Evolutionary conservation across 108 stramenopile genomes (phyloP).

Genomic region (Cylindrotheca closterium): DNA sequence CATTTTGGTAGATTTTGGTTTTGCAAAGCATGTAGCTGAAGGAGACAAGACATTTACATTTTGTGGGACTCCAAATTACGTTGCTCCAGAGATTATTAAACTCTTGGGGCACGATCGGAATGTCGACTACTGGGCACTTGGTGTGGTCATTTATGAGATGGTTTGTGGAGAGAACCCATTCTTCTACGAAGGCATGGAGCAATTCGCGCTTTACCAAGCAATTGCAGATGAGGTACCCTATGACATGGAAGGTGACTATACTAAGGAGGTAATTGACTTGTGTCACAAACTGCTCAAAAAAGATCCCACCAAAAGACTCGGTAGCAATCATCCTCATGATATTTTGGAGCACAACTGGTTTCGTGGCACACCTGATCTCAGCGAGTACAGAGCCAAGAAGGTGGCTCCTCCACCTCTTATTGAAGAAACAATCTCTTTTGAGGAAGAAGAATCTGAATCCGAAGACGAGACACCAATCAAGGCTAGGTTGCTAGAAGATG

Average conservation of each 20-base stretch:
- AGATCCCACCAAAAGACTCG: constrained; percentile 56
- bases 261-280: constrained; percentile 34
- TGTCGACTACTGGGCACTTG: constrained; percentile 89
- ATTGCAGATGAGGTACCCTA: constrained; percentile 77
- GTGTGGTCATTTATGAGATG: constrained; percentile 89
- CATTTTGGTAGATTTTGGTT: constrained; percentile 89
- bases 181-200: constrained; percentile 74
- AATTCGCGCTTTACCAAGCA: constrained; percentile 74
- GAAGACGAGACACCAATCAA: not conserved
- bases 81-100: constrained; percentile 85
- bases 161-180: constrained; percentile 74
- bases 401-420: constrained; percentile 1
- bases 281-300: constrained; percentile 49
- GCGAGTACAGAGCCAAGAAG: constrained; percentile 15
- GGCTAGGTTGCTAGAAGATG: not conserved
- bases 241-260: constrained; percentile 21
- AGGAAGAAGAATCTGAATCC: not conserved
- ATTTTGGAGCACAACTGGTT: constrained; percentile 24
- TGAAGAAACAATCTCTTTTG: not conserved
- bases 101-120: constrained; percentile 76
- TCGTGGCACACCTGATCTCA: constrained; percentile 11
- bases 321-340: constrained; percentile 18
- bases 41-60: constrained; percentile 92
- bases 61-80: constrained; percentile 94
- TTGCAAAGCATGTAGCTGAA: constrained; percentile 51